These are phyloP conservation scores for Mycena filopes DNA, from an alignment of 768 basidiomycete species.

Conservation along the genomic window DNA sequence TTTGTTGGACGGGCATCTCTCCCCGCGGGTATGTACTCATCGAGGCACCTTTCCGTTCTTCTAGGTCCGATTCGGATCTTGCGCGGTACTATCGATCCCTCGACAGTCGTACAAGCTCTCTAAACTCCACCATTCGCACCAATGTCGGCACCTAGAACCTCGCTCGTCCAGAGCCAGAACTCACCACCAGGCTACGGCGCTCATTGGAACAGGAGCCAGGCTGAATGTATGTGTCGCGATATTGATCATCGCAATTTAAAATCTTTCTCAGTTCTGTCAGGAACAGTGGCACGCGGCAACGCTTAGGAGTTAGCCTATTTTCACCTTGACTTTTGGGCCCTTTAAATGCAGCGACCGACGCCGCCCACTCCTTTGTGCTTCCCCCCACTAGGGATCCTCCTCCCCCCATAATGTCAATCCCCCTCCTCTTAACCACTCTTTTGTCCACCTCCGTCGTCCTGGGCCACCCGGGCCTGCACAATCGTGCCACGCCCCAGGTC, in stretches of 20 bases:
- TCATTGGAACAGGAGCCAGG: too few species aligned
- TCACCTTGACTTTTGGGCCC: background rate
- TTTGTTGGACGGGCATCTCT: too few species aligned
- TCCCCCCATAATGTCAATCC: background rate
- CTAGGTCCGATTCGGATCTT: too few species aligned
- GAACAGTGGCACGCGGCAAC: background rate
- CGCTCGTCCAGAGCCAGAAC: too few species aligned
- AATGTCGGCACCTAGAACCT: too few species aligned
- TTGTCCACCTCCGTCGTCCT: conserved; percentile 4
- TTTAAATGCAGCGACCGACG: background rate
- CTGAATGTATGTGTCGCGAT: too few species aligned
- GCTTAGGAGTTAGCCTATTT: background rate
- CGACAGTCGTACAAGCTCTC: too few species aligned
- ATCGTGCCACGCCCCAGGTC: conserved; percentile 17
- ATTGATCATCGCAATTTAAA: background rate
- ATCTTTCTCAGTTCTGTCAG: background rate
- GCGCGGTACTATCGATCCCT: too few species aligned
- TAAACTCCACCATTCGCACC: too few species aligned
- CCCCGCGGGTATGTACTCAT: too few species aligned
- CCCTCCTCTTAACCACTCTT: conserved; percentile 2
- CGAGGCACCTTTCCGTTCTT: too few species aligned
- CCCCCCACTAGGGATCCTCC: background rate
- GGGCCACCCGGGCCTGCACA: conserved; percentile 5
- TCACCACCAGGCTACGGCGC: too few species aligned
- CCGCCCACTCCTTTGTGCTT: background rate